Evolutionary conservation across 202 grass and related monocot genomes (phyloP).

Genomic region (Panicum hallii): DNA sequence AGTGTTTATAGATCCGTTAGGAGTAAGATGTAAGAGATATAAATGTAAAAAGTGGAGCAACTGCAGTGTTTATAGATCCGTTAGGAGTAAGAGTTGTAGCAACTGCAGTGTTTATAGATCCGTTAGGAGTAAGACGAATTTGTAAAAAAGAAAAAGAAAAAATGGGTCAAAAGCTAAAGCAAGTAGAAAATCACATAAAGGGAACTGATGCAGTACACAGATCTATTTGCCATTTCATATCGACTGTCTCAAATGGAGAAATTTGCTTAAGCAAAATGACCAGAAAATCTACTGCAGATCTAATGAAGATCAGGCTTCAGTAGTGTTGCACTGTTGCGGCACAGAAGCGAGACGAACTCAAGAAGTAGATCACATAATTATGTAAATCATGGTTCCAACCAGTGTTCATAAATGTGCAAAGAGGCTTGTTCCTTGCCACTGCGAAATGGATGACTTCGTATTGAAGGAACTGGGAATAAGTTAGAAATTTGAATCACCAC

Average conservation of each 20-base stretch:
- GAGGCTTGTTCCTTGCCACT: not conserved
- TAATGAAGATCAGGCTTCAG: constrained; percentile 1
- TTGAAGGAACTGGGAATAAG: constrained; percentile 37
- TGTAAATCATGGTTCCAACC: constrained; percentile 5
- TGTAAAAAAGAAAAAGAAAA: not conserved
- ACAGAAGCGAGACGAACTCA: constrained; percentile 27
- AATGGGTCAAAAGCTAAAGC: constrained; percentile 30
- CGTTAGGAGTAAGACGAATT: constrained; percentile 33
- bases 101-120: constrained; percentile 68
- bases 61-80: constrained; percentile 60
- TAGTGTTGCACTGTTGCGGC: constrained; percentile 24
- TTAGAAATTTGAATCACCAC: constrained; percentile 19
- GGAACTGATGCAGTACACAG: constrained; percentile 16
- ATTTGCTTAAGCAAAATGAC: not conserved
- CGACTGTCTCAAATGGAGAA: constrained; percentile 28
- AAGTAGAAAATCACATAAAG: constrained; percentile 21
- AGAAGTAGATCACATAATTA: constrained; percentile 20
- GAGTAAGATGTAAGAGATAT: constrained; percentile 30
- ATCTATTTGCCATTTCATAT: constrained; percentile 18
- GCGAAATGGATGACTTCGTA: not conserved
- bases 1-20: constrained; percentile 39
- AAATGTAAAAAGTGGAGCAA: constrained; percentile 56
- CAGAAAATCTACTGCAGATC: not conserved
- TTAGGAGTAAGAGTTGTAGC: constrained; percentile 63
- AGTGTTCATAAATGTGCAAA: constrained; percentile 15